Conservation (phyloP, 179 eudicot genomes). For the Heliamphora pulchella region DNA sequence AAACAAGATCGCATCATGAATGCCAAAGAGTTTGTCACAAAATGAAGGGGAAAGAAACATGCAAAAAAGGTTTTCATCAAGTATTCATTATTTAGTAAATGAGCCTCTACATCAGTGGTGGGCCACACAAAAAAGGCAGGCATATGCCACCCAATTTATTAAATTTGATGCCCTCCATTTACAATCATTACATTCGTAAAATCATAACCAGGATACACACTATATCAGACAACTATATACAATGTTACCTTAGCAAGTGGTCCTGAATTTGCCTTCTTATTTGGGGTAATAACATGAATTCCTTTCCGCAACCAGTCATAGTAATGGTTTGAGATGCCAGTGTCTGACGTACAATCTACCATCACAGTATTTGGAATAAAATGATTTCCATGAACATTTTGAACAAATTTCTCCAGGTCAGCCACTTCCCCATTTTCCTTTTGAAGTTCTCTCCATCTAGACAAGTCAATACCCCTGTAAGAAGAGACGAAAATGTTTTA, state of each 20-base stretch:
- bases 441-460: constrained; percentile 75
- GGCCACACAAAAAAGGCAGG: not conserved
- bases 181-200: not conserved
- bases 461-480: constrained; percentile 77
- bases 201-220: not conserved
- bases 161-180: not conserved
- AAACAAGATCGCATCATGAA: not conserved
- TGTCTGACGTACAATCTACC: constrained; percentile 90
- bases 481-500: not conserved
- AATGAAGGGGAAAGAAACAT: not conserved
- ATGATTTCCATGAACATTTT: constrained; percentile 84
- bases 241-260: constrained; percentile 87
- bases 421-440: constrained; percentile 63
- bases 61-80: not conserved
- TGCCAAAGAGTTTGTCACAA: not conserved
- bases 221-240: not conserved
- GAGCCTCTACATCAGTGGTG: not conserved
- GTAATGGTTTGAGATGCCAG: constrained; percentile 66
- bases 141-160: not conserved
- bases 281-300: constrained; percentile 88
- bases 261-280: constrained; percentile 98
- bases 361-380: constrained; percentile 81
- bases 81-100: not conserved
- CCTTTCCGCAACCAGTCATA: constrained; percentile 85
- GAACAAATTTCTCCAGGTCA: constrained; percentile 70